Percentiles rank a stretch among this genome's conserved stretches.
These are phyloP conservation scores for Coniferiporia sulphurascens DNA, from an alignment of 1,284 basidiomycete species.

Conservation along the genomic window DNA sequence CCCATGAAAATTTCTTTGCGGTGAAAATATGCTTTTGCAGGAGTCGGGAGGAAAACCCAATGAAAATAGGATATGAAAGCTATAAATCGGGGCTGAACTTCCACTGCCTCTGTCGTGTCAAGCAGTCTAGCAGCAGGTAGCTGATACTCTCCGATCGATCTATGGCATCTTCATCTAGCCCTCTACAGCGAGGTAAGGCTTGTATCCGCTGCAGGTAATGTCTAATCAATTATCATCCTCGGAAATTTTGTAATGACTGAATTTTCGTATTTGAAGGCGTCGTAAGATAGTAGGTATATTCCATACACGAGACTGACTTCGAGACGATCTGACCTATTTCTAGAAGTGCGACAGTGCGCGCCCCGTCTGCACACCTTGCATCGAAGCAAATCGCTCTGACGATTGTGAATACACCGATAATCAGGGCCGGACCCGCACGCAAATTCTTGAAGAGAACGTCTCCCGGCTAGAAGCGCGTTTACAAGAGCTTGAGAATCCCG, in stretches of 20 bases:
- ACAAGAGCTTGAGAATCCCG: constrained; percentile 35
- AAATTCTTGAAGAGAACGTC: constrained; percentile 36
- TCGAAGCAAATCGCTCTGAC: constrained; percentile 28
- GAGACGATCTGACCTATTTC: background rate
- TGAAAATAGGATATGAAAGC: too few species aligned
- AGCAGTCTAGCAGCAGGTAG: constrained; percentile 35
- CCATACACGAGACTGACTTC: background rate
- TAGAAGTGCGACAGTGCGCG: constrained; percentile 39
- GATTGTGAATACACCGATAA: constrained; percentile 41
- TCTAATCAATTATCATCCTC: background rate
- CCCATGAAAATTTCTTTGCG: too few species aligned
- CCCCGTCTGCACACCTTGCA: constrained; percentile 35
- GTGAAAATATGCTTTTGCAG: too few species aligned
- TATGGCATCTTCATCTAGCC: background rate
- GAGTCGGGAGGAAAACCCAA: too few species aligned
- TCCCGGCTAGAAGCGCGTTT: constrained; percentile 33
- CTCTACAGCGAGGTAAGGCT: constrained; percentile 22
- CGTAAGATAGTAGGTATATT: constrained; percentile 34
- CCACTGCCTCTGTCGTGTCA: constrained; percentile 38
- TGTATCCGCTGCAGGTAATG: constrained; percentile 25
- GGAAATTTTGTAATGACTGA: background rate
- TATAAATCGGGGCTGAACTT: constrained; percentile 39
- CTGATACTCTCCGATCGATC: background rate
- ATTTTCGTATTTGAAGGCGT: constrained; percentile 25
- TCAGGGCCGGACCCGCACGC: constrained; percentile 30